phyloP scores from a whole-genome alignment of 495 filamentous ascomycete genomes.

The Patellaria atrata region DNA sequence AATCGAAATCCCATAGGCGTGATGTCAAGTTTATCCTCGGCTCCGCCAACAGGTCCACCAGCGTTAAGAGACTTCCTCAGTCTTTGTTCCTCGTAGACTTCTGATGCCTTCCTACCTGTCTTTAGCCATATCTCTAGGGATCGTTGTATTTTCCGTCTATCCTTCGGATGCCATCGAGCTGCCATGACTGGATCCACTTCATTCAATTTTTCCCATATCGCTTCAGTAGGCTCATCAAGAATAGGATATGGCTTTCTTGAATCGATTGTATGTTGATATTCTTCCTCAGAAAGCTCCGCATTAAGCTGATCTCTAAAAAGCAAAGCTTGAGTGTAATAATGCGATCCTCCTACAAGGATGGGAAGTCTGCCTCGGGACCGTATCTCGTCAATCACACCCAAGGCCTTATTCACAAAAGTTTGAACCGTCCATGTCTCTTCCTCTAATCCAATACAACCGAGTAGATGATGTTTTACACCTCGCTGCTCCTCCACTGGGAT shows the following conservation, averaged over 20 bases:
- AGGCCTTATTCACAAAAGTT: conserved; percentile 54
- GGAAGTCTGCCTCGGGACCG: conserved; percentile 61
- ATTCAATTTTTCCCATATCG: conserved; percentile 53
- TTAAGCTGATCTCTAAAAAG: conserved; percentile 54
- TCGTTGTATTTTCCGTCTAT: conserved; percentile 73
- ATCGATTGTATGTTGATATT: conserved; percentile 18
- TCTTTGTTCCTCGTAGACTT: conserved; percentile 73
- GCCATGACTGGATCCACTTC: conserved; percentile 86
- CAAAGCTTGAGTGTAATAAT: conserved; percentile 84
- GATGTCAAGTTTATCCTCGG: conserved; percentile 5
- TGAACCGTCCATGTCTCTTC: conserved; percentile 73
- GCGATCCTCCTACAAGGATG: conserved; percentile 84
- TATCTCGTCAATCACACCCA: conserved; percentile 61
- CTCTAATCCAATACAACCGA: conserved; percentile 57
- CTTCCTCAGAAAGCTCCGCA: conserved; percentile 13
- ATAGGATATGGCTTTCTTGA: conserved; percentile 51
- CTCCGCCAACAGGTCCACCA: conserved; percentile 12
- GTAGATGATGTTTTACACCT: conserved; percentile 77
- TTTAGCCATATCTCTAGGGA: conserved; percentile 80
- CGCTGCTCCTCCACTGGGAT: conserved; percentile 58
- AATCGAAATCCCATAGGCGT: conserved; percentile 36
- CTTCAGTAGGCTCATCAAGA: conserved; percentile 50
- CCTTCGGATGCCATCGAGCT: conserved; percentile 83
- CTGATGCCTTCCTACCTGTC: conserved; percentile 64
- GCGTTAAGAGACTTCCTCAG: conserved; percentile 14